Percentiles rank a stretch among this genome's conserved stretches.
Evolutionary conservation across 345 rosid species (phyloP).

Genomic region (Microthlaspi erraticum): DNA sequence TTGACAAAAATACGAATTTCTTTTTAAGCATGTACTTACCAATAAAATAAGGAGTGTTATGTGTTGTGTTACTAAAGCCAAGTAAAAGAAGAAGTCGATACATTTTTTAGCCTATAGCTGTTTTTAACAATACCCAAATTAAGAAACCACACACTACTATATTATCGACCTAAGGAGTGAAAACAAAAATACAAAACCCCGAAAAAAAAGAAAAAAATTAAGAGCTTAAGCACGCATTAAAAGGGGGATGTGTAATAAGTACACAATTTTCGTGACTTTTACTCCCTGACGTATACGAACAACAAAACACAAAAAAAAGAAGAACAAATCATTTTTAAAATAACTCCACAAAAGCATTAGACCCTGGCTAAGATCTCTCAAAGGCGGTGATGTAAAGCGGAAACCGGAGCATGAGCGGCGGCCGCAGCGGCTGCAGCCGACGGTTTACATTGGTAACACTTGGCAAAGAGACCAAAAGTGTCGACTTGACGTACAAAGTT

Average conservation of each 20-base stretch:
- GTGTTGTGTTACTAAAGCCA: constrained; percentile 11
- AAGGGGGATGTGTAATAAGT: constrained; percentile 39
- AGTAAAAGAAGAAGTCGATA: constrained; percentile 18
- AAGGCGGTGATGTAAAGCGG: constrained; percentile 48
- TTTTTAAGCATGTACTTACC: neutral
- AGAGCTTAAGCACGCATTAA: constrained; percentile 69
- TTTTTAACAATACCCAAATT: constrained; percentile 40
- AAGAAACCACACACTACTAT: constrained; percentile 43
- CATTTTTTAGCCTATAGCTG: constrained; percentile 31
- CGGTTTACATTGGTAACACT: constrained; percentile 97
- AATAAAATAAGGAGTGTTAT: neutral
- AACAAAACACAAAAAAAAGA: constrained; percentile 55
- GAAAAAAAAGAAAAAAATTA: constrained; percentile 35
- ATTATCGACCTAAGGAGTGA: constrained; percentile 45
- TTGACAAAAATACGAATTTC: neutral
- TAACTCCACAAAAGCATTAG: constrained; percentile 34
- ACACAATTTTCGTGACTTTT: constrained; percentile 46
- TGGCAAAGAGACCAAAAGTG: constrained; percentile 91
- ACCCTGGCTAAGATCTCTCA: constrained; percentile 38
- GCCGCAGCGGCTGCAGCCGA: constrained; percentile 48
- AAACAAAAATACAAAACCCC: constrained; percentile 34
- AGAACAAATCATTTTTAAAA: constrained; percentile 14
- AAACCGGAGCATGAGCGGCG: constrained; percentile 46
- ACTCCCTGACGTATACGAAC: constrained; percentile 57
- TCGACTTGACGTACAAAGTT: constrained; percentile 88